Evolutionary conservation across 495 filamentous ascomycete genomes (phyloP), one percentile per base, ranked within the genome.

Genomic region (Aspergillus sclerotiicarbonarius): DNA sequence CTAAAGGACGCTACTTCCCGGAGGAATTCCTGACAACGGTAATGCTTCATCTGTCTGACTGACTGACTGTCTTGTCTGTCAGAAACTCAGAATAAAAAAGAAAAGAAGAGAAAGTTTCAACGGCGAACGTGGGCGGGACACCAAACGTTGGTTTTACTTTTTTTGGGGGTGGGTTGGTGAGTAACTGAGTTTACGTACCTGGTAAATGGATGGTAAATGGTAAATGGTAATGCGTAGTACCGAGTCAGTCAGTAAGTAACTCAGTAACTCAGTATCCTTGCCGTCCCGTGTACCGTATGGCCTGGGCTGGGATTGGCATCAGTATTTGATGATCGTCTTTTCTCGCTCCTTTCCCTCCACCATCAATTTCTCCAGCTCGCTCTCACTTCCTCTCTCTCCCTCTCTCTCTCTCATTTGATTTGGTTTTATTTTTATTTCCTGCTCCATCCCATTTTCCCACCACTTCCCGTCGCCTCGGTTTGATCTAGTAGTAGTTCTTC

Each of bases 301-400:
- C n/a, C 2, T 25, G 25, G 25, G 25, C 25, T 25, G 25, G 21
- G n/a, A 53, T 39, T 44, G 20, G 20, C 39, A 37, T 54, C 25
- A 39, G 8, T 30, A 51, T 50, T 35, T 21, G 47, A 48, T 49
- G 32, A 30, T 43, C 30, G 33, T 62, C 21, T 52, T 52, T 52
- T 56, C 55, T 62, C 49, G 51, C 46, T 43, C 33, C 29, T 37
- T 47, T 47, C 58, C 33, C 50, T 48, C 29, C 21, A 20, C 25
- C 43, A 41, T 15, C 51, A 21, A 21, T 29, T 39, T 19, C 29
- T 32, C 43, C 35, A 31, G n/a, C 55, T 41, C 21, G n/a, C 25
- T 50, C 50, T 15, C 51, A n/a, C 29, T 29, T 39, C 29, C 29
- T 32, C 44, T 32, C 46, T 35, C 41, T 55, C 49, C 47, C 16